phyloP scores from a whole-genome alignment of 169 alveolate species.

The Prorocentrum cordatum region DNA sequence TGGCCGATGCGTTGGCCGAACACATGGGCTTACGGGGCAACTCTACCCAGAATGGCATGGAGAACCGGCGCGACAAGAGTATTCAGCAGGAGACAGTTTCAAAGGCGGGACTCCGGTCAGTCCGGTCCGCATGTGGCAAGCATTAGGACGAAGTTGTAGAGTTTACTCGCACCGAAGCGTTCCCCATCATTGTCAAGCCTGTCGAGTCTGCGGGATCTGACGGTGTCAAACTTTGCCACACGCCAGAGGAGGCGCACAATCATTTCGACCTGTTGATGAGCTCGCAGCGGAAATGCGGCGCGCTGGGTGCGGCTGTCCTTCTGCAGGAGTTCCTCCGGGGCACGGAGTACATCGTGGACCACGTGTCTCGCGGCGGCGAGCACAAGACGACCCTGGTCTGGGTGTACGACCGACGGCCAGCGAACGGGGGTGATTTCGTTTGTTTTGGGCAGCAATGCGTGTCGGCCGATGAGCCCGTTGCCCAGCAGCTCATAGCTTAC shows the following conservation, averaged over 20 bases:
- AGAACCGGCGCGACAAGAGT: slow-evolving; percentile 42
- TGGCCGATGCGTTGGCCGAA: slow-evolving; percentile 31
- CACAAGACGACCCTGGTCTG: slow-evolving; percentile 58
- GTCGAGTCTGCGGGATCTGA: slow-evolving; percentile 53
- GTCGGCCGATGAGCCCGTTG: slow-evolving; percentile 13
- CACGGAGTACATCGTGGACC: slow-evolving; percentile 44
- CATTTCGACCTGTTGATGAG: slow-evolving; percentile 34
- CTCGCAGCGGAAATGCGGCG: slow-evolving; percentile 46
- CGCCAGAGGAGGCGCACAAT: background rate
- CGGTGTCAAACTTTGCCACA: slow-evolving; percentile 36
- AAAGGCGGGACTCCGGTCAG: background rate
- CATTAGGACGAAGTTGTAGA: background rate
- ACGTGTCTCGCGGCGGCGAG: slow-evolving; percentile 16
- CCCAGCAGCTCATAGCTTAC: slow-evolving; percentile 4
- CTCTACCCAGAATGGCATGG: slow-evolving; percentile 16
- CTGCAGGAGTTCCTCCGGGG: slow-evolving; percentile 29
- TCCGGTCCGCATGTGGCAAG: slow-evolving; percentile 28
- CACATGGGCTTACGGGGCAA: slow-evolving; percentile 21
- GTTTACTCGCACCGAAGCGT: background rate
- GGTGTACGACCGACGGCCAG: slow-evolving; percentile 44
- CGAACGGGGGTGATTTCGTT: slow-evolving; percentile 41
- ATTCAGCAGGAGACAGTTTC: slow-evolving; percentile 30
- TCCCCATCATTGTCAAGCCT: slow-evolving; percentile 46
- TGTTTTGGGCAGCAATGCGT: slow-evolving; percentile 25
- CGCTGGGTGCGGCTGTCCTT: slow-evolving; percentile 31